Evolutionary conservation across 345 rosid species (phyloP), one percentile per base, ranked within the genome.

Genomic region (Lumnitzera racemosa): DNA sequence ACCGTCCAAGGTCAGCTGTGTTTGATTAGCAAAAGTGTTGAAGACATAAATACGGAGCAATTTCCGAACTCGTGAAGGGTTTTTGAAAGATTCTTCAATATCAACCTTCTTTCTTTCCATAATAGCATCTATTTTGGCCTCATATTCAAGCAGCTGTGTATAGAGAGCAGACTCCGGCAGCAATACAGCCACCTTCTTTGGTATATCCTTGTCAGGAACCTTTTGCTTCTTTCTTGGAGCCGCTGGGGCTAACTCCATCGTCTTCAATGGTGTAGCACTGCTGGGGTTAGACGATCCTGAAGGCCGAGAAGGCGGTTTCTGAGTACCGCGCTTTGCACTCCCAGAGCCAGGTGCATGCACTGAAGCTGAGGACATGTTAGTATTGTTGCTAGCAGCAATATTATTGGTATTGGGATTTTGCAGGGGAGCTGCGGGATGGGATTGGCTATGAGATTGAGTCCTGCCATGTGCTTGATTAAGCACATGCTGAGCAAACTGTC

Each of bases 21-120:
- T 56, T 60, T 68, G 72, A 62, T 68, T 68, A 0, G 72, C 36
- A 51, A 61, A 61, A 16, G 72, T 68, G 56, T 68, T 68, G 66
- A 68, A 68, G 11, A 68, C 66, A 56, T 68, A 68, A 11, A 68
- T 49, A n/a, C 72, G 61, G 51, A 68, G 72, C 3, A 47, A 46
- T 57, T 68, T 68, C 61, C 57, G 72, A 47, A 61, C 51, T 17
- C 48, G 61, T 8, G 61, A 41, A 50, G 72, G 72, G 47, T 61
- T 61, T 57, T 50, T 68, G 15, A 48, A 24, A 10, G 66, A 52
- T 49, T 68, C 66, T 56, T 68, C 66, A 49, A 68, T 61, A 27
- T 68, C 72, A 56, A 61, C 56, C 72, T 68, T 68, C 72, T 68
- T 68, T 48, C 72, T 68, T 13, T 56, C 47, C 56, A 68, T 25